Base-by-base conservation (phyloP, 495 filamentous ascomycete species). In the Hypoxylon crocopeplum region DNA sequence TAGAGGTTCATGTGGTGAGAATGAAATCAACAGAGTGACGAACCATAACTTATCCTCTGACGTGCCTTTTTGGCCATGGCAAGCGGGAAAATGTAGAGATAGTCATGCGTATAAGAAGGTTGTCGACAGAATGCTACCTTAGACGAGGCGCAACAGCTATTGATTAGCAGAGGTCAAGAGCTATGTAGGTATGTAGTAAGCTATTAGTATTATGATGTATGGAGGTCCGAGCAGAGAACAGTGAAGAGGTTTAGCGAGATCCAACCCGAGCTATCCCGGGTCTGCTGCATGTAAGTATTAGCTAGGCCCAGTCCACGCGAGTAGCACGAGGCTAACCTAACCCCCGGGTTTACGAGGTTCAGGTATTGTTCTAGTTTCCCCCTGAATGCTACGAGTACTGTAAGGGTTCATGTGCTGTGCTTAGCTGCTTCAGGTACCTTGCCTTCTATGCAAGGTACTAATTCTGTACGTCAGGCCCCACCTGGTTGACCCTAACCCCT, bases 31-130 rank as follows among this genome's bases (percentile, higher is more conserved):
- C 19, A 40, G 48, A 62, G 37, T 37, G 36, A 75, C 76, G 66
- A 66, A 90, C 87, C 86, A 77, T 90, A 86, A 72, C 81, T 84
- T 70, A 86, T 83, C 62, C 82, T 79, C 69, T 85, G 83, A 66
- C 82, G 81, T 56, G 83, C 81, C 75, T 86, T 86, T 68, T 83
- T 82, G 69, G 82, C 81, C 82, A 83, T 84, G 66, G 52, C 70
- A 66, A 62, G 49, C 56, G 22, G 47, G 41, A 62, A 59, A 49
- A 52, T 37, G 40, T 55, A 49, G 57, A 48, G 64, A 58, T 62
- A 69, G 46, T 70, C 76, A 79, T 77, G 67, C 69, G 66, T n/a
- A n/a, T 61, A 56, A 48, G 51, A 48, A 49, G 39, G 24, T 50
- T 53, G 48, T 55, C 19, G 22, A 42, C 20, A 59, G 11, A 40